Evolutionary conservation across 306 rosid species (phyloP), one percentile per base, ranked within the genome.

Genomic region (Malus asiatica): DNA sequence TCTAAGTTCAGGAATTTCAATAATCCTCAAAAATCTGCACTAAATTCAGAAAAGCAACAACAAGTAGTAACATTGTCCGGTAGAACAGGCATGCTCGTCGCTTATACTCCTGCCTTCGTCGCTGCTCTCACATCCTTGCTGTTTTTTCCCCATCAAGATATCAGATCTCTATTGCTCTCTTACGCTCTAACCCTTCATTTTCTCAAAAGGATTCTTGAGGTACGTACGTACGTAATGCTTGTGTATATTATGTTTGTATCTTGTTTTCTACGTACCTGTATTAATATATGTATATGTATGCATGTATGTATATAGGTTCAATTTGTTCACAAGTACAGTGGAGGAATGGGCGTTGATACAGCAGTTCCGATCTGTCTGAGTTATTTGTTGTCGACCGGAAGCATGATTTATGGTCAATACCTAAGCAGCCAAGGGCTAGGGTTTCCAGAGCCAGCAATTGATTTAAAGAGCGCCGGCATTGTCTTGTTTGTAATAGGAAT

Each of bases 121-220:
- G 87, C 87, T 18, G 91, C 82, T 5, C 77, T 78, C 62, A 74
- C 84, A 0, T 86, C 93, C 27, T 82, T 90, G 48, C 72, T 52
- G 70, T n/a, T 88, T 32, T 81, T 83, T 16, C 87, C 92, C 11
- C 52, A 48, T 6, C 53, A 79, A 1, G 58, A 75, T 71, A 8
- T 82, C 63, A 82, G 98, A 76, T 62, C 75, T 55, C 63, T 82
- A 0, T 8, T 89, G 65, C 85, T 92, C 76, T 86, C 80, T 4
- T 83, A 82, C 40, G 91, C 91, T 67, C 63, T 92, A 1, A 81
- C 92, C 13, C 8, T 92, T 6, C 98, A 95, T 76, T 95, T 92
- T 90, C 83, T 90, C 75, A 92, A 92, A 82, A 84, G 98, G 59
- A n/a, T 83, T 4, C 40, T 89, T 46, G 98, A 94, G 96, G 96